Evolutionary conservation across 305 asterid species (phyloP).

Genomic region (Rubia occidens): DNA sequence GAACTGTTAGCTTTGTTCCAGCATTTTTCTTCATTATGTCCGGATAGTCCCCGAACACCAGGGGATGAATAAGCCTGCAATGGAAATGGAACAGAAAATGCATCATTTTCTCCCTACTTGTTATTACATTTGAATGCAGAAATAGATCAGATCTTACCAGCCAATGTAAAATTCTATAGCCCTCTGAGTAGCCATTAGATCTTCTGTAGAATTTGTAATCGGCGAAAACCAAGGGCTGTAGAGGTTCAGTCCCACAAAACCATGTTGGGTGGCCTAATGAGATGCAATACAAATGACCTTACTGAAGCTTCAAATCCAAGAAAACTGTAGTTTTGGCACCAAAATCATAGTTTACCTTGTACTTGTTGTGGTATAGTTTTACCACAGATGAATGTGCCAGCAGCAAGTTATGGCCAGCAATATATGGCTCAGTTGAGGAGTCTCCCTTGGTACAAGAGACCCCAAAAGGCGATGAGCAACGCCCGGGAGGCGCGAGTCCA

Average conservation of each 20-base stretch:
- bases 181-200: constrained; percentile 20
- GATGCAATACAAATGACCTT: too few relatives aligned
- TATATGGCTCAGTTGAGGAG: constrained; percentile 50
- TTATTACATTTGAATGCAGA: neutral
- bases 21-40: constrained; percentile 16
- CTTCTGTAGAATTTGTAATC: constrained; percentile 8
- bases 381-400: constrained; percentile 50
- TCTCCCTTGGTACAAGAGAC: constrained; percentile 27
- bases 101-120: neutral
- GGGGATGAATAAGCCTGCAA: neutral
- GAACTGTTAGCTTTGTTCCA: constrained; percentile 14
- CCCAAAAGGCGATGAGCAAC: constrained; percentile 27
- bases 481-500: constrained; percentile 34
- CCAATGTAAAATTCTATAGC: constrained; percentile 20
- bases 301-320: neutral
- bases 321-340: too few relatives aligned
- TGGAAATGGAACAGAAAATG: neutral
- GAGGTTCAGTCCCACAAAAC: constrained; percentile 22
- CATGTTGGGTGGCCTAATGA: constrained; percentile 22
- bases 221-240: constrained; percentile 17
- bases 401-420: constrained; percentile 40
- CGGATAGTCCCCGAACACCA: constrained; percentile 25
- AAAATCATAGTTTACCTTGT: too few relatives aligned
- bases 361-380: constrained; percentile 37
- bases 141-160: neutral